Evolutionary conservation across 2,329 filamentous ascomycete genomes (phyloP).

Genomic region (Iodosphaeria phyllophila): DNA sequence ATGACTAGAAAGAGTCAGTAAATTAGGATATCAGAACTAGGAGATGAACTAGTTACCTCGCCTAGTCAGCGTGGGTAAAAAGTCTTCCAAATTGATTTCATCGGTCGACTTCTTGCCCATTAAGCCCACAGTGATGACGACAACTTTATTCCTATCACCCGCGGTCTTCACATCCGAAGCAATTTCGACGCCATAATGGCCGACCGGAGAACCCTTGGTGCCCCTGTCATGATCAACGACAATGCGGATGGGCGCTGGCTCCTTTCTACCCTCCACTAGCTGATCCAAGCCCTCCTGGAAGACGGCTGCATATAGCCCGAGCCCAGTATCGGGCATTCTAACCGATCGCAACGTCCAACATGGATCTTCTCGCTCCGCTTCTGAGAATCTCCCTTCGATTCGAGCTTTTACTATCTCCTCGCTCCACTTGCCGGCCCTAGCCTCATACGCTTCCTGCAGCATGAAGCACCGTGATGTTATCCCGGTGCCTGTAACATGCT

Average conservation of each 20-base stretch:
- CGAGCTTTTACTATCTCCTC: conserved; percentile 79
- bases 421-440: conserved; percentile 54
- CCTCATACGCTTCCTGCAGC: conserved; percentile 59
- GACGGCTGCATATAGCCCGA: conserved; percentile 45
- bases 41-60: conserved; percentile 33
- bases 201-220: conserved; percentile 45
- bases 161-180: conserved; percentile 41
- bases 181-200: conserved; percentile 53
- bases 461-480: conserved; percentile 49
- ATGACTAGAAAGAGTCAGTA: conserved; percentile 36
- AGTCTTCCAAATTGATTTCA: conserved; percentile 51
- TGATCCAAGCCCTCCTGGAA: conserved; percentile 51
- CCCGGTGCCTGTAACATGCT: conserved; percentile 26
- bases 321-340: conserved; percentile 38
- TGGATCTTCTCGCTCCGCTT: conserved; percentile 63
- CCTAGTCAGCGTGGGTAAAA: conserved; percentile 57
- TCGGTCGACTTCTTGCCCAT: conserved; percentile 58
- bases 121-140: conserved; percentile 37
- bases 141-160: conserved; percentile 31
- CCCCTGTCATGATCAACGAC: conserved; percentile 54
- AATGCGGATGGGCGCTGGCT: conserved; percentile 51
- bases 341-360: conserved; percentile 65
- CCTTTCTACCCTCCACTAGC: conserved; percentile 42
- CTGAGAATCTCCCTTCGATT: conserved; percentile 69
- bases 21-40: conserved; percentile 4